Base-by-base conservation (phyloP, 2,329 filamentous ascomycete species). In the Monilinia laxa region DNA sequence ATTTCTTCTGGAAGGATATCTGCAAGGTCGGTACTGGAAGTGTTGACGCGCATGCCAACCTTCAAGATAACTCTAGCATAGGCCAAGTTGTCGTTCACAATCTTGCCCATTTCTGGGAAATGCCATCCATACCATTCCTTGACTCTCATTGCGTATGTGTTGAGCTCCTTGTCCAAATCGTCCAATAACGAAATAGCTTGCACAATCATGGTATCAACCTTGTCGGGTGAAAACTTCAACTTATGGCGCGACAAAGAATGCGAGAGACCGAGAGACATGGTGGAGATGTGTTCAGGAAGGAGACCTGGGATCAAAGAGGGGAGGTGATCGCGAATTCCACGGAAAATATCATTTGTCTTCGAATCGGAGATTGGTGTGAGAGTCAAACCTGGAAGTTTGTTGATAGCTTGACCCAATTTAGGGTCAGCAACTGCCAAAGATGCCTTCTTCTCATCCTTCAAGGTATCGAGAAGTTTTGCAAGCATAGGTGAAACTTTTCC, bases 111-210 rank as follows among this genome's bases (percentile, higher is more conserved):
- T 83, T 99, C 95, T 52, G 95, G 95, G 83, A 98, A 99, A 81
- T 98, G 95, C 95, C 95, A 99, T 76, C 95, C 95, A 78, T 99
- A 99, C 95, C 95, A 99, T 80, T 99, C 95, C 87, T 98, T 98
- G 70, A 97, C 93, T 79, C 95, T 87, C 95, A 99, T 99, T 71
- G 95, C 94, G 77, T 97, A 98, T 74, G 92, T 95, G 83, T 99
- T 99, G 71, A 99, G 84, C 81, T 99, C 95, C 85, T 99, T 99
- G 83, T 99, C 95, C 69, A 99, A 83, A 71, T 99, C 95, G 77
- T 99, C 95, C 57, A 99, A 85, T 62, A 97, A 87, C 71, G 90
- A 90, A 77, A 99, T 95, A 67, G 93, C 93, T 81, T 99, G 95
- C 67, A 99, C 93, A 77, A 99, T 97, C 95, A 99, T 99, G 62